These are phyloP conservation scores for Lachancea lanzarotensis DNA, from an alignment of 805 yeast genomes.

Conservation along the genomic window DNA sequence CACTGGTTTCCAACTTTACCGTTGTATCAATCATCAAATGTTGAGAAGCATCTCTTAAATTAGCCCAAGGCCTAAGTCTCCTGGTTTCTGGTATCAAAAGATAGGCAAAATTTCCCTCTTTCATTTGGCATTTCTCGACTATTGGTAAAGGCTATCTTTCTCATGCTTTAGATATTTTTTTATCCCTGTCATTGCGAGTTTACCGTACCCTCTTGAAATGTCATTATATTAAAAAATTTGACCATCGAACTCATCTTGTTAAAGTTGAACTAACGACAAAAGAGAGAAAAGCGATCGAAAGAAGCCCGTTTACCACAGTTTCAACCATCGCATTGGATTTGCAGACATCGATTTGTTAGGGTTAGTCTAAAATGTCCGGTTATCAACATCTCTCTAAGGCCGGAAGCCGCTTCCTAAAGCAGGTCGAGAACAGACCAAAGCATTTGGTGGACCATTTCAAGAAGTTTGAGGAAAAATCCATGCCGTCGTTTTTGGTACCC, in stretches of 20 bases:
- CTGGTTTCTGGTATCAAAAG: no score
- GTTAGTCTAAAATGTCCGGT: slow-evolving; percentile 12
- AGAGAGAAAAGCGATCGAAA: neutral
- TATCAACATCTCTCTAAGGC: slow-evolving; percentile 33
- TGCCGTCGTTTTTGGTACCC: slow-evolving; percentile 35
- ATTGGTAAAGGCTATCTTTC: no score
- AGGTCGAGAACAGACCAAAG: slow-evolving; percentile 28
- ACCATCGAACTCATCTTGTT: neutral
- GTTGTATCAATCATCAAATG: no score
- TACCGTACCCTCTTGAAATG: no score
- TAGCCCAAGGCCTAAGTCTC: no score
- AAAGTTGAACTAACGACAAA: neutral
- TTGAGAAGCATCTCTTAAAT: no score
- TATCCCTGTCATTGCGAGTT: no score
- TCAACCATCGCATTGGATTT: neutral
- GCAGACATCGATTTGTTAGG: neutral
- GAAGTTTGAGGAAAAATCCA: slow-evolving; percentile 27
- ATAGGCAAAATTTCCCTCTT: no score
- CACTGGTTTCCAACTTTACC: no score
- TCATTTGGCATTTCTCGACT: no score
- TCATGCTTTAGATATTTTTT: no score
- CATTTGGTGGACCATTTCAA: slow-evolving; percentile 27
- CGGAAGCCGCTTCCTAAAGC: slow-evolving; percentile 33
- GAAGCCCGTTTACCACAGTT: neutral
- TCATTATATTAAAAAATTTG: neutral